phyloP scores from a whole-genome alignment of 495 filamentous ascomycete species.

The Aspergillus incahuasiensis region DNA sequence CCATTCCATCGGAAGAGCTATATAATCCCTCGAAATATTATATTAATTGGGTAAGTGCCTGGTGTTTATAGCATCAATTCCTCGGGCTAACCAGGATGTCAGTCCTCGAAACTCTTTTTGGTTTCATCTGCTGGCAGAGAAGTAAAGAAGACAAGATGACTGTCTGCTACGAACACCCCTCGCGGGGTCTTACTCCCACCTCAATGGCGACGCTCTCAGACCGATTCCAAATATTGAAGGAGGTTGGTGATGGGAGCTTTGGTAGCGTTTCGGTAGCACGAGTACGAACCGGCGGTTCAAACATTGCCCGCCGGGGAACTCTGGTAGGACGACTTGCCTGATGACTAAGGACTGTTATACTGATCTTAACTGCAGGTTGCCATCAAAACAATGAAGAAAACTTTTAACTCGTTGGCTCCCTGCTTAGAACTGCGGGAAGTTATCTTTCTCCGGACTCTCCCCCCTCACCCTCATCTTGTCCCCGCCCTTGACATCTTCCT shows the following conservation, averaged over 20 bases:
- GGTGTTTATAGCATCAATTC: not conserved
- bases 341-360: not conserved
- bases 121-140: slow-evolving; percentile 45
- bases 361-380: slow-evolving; percentile 64
- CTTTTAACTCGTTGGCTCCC: slow-evolving; percentile 83
- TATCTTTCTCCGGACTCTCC: slow-evolving; percentile 87
- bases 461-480: slow-evolving; percentile 84
- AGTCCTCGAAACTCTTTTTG: slow-evolving; percentile 20
- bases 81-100: slow-evolving; percentile 6
- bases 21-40: slow-evolving; percentile 12
- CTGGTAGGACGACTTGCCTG: slow-evolving; percentile 58
- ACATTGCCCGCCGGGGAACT: slow-evolving; percentile 83
- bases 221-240: slow-evolving; percentile 93
- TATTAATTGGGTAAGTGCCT: slow-evolving; percentile 6
- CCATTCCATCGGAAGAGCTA: slow-evolving; percentile 16
- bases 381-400: slow-evolving; percentile 99
- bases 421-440: slow-evolving; percentile 94
- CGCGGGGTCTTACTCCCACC: slow-evolving; percentile 48
- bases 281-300: slow-evolving; percentile 82
- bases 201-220: slow-evolving; percentile 64
- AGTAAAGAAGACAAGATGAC: slow-evolving; percentile 55
- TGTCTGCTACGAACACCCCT: slow-evolving; percentile 56
- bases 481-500: slow-evolving; percentile 98
- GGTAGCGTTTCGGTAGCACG: slow-evolving; percentile 91
- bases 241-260: slow-evolving; percentile 98